These are phyloP conservation scores for Singerocomus inundabilis DNA, from an alignment of 1,284 basidiomycete species.

Conservation along the genomic window DNA sequence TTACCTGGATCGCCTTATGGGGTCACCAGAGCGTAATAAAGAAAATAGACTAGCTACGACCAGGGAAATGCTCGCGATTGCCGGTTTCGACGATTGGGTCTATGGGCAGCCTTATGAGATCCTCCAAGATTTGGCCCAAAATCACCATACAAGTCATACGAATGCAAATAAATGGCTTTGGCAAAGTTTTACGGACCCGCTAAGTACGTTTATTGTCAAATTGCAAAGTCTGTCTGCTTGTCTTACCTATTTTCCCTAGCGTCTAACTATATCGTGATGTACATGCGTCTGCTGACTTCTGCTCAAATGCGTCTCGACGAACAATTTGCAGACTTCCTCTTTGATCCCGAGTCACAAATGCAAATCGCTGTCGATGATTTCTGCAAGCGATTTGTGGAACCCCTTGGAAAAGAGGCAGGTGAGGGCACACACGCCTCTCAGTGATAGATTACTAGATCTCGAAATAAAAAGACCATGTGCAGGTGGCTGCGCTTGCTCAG, in stretches of 20 bases:
- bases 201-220: constrained; percentile 42
- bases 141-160: constrained; percentile 36
- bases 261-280: constrained; percentile 72
- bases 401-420: constrained; percentile 82
- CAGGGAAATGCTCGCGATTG: constrained; percentile 57
- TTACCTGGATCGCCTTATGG: constrained; percentile 59
- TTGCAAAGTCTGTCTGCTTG: background rate
- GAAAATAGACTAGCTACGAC: constrained; percentile 50
- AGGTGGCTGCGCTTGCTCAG: constrained; percentile 76
- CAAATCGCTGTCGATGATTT: constrained; percentile 54
- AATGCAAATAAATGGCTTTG: constrained; percentile 29
- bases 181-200: constrained; percentile 53
- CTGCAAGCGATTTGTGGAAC: constrained; percentile 77
- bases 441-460: constrained; percentile 2
- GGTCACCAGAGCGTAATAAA: constrained; percentile 42
- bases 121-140: constrained; percentile 42
- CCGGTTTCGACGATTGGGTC: constrained; percentile 66
- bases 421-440: constrained; percentile 12
- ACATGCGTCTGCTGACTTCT: constrained; percentile 77
- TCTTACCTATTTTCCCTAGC: constrained; percentile 36
- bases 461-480: constrained; percentile 64
- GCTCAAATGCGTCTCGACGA: constrained; percentile 70
- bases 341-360: constrained; percentile 69
- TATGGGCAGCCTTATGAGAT: constrained; percentile 57
- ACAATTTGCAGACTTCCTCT: constrained; percentile 67